Conservation (phyloP, 2,329 filamentous ascomycete genomes). For the Fusarium decemcellulare region DNA sequence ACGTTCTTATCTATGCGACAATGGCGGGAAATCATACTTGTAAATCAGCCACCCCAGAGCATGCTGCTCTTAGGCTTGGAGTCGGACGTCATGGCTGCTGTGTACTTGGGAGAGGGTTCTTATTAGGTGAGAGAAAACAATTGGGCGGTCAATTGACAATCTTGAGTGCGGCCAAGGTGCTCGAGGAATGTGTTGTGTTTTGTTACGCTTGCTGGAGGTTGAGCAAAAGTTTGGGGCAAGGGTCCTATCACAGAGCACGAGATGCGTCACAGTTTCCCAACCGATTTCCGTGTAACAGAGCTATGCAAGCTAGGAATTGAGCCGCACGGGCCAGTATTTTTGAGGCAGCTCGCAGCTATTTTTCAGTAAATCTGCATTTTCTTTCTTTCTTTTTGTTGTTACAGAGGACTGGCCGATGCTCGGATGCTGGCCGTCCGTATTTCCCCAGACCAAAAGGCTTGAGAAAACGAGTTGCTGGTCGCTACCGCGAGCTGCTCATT, state of each 20-base stretch:
- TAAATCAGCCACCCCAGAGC: slow-evolving; percentile 66
- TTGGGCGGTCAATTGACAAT: slow-evolving; percentile 2
- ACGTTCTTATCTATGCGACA: neutral
- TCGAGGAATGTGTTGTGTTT: slow-evolving; percentile 10
- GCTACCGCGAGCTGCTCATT: slow-evolving; percentile 17
- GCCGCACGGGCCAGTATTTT: slow-evolving; percentile 1
- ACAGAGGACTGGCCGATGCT: too few relatives aligned
- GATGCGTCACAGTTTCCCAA: slow-evolving; percentile 12
- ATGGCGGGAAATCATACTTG: slow-evolving; percentile 52
- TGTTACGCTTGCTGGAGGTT: neutral
- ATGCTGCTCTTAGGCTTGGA: slow-evolving; percentile 51
- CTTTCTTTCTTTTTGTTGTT: neutral
- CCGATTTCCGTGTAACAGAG: slow-evolving; percentile 13
- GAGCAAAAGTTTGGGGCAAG: slow-evolving; percentile 14
- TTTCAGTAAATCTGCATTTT: slow-evolving; percentile 5
- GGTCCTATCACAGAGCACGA: slow-evolving; percentile 17
- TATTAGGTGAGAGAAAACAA: neutral
- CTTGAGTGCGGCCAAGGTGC: neutral
- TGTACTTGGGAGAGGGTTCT: slow-evolving; percentile 1
- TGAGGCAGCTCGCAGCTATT: neutral
- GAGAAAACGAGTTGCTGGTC: neutral
- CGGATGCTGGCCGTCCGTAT: neutral
- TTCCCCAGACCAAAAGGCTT: slow-evolving; percentile 16
- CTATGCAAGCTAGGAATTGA: slow-evolving; percentile 2
- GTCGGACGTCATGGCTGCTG: slow-evolving; percentile 45